Evolutionary conservation across 441 rosid genomes (phyloP).

Genomic region (Gossypium schwendimanii): DNA sequence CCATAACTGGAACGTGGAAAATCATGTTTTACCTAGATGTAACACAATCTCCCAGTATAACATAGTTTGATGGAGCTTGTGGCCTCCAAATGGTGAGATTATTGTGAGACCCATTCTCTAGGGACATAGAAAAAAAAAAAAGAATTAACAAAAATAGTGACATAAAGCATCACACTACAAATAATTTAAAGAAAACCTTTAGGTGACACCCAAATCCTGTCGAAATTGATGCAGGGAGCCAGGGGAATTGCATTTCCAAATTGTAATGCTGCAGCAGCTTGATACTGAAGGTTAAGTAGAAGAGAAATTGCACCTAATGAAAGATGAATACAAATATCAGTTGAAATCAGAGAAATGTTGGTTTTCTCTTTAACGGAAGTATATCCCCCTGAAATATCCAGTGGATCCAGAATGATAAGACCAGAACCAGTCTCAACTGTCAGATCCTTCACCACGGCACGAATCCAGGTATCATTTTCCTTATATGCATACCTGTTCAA

Average conservation of each 20-base stretch:
- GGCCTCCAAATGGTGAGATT: slow-evolving; percentile 98
- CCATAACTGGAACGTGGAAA: background rate
- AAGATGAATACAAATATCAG: slow-evolving; percentile 84
- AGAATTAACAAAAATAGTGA: background rate
- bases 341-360: slow-evolving; percentile 73
- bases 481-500: slow-evolving; percentile 82
- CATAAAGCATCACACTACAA: slow-evolving; percentile 8
- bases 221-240: slow-evolving; percentile 83
- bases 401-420: slow-evolving; percentile 84
- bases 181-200: slow-evolving; percentile 51
- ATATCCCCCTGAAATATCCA: slow-evolving; percentile 86
- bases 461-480: slow-evolving; percentile 92
- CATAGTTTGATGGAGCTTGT: slow-evolving; percentile 92
- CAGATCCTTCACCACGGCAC: slow-evolving; percentile 78
- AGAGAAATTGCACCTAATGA: slow-evolving; percentile 89
- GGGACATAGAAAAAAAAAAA: slow-evolving; percentile 19
- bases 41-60: slow-evolving; percentile 95
- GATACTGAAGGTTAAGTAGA: slow-evolving; percentile 78
- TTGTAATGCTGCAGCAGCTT: slow-evolving; percentile 74
- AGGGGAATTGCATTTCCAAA: slow-evolving; percentile 85
- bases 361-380: slow-evolving; percentile 89
- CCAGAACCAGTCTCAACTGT: slow-evolving; percentile 96
- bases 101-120: slow-evolving; percentile 73
- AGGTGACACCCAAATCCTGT: slow-evolving; percentile 79
- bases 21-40: slow-evolving; percentile 69